A percentile compares a stretch with the other conserved stretches of the same genome.
Evolutionary conservation across 2,329 filamentous ascomycete species (phyloP).

Genomic region (Emydomyces testavorans): DNA sequence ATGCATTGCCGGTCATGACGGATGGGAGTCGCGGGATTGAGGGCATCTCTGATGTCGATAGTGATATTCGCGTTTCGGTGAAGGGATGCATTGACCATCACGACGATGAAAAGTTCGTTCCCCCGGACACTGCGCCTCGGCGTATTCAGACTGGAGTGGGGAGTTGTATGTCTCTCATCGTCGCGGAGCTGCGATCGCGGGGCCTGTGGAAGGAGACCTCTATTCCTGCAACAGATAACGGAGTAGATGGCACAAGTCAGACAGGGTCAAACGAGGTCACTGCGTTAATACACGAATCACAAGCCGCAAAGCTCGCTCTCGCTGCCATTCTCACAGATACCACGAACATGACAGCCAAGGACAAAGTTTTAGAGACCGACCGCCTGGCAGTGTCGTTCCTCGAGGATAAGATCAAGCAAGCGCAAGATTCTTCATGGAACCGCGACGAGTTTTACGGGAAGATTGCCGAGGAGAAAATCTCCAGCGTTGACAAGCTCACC

Average conservation of each 20-base stretch:
- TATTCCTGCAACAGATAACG: conserved; percentile 6
- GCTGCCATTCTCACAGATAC: conserved; percentile 37
- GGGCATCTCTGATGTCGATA: conserved; percentile 30
- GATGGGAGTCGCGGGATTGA: conserved; percentile 37
- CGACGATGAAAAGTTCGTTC: conserved; percentile 45
- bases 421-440: conserved; percentile 28
- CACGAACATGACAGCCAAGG: conserved; percentile 33
- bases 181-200: conserved; percentile 40
- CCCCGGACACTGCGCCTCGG: conserved; percentile 34
- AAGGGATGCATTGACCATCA: conserved; percentile 52
- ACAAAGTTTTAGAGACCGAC: conserved; percentile 39
- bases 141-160: conserved; percentile 45
- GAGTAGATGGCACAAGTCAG: background rate
- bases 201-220: conserved; percentile 32
- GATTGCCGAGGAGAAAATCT: conserved; percentile 44
- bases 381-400: conserved; percentile 42
- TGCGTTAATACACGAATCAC: conserved; percentile 24
- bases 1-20: conserved; percentile 26
- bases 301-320: conserved; percentile 32
- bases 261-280: background rate
- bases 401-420: conserved; percentile 33
- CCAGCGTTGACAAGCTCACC: conserved; percentile 42
- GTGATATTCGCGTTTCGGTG: conserved; percentile 29
- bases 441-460: conserved; percentile 41
- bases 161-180: conserved; percentile 49